These are phyloP conservation scores for Backusella circina DNA, from an alignment of 192 early-diverging fungal species.

Conservation along the genomic window DNA sequence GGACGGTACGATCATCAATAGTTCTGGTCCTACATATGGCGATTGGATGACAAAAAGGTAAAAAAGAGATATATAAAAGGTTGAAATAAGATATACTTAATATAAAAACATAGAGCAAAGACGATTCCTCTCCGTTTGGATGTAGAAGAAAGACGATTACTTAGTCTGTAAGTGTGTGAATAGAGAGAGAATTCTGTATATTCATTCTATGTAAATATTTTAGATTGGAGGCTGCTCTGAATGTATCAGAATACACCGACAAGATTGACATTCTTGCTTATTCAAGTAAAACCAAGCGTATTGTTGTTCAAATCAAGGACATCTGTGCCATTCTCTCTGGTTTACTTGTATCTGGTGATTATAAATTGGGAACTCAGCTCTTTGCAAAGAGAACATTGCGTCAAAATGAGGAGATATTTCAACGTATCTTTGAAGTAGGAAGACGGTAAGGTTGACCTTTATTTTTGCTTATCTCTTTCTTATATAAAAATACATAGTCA, in stretches of 20 bases:
- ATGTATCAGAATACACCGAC: slow-evolving; percentile 75
- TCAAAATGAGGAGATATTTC: slow-evolving; percentile 77
- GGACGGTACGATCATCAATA: slow-evolving; percentile 37
- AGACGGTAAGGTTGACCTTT: slow-evolving; percentile 45
- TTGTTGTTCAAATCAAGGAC: slow-evolving; percentile 93
- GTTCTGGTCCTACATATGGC: slow-evolving; percentile 54
- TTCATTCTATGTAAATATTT: neutral
- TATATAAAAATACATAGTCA: slow-evolving; percentile 32
- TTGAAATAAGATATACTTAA: neutral
- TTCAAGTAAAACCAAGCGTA: slow-evolving; percentile 82
- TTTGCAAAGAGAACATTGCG: slow-evolving; percentile 58
- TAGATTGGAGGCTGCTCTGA: slow-evolving; percentile 88
- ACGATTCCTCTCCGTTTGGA: slow-evolving; percentile 92
- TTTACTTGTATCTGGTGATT: slow-evolving; percentile 80
- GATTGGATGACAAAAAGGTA: slow-evolving; percentile 71
- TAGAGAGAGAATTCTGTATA: too few species aligned
- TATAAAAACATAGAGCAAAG: slow-evolving; percentile 59
- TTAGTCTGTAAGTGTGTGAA: slow-evolving; percentile 60
- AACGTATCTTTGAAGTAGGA: slow-evolving; percentile 63
- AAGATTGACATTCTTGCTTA: slow-evolving; percentile 74
- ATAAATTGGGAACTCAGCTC: slow-evolving; percentile 70
- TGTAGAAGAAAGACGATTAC: slow-evolving; percentile 81
- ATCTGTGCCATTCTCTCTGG: slow-evolving; percentile 93
- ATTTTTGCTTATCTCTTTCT: neutral
- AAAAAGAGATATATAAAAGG: neutral